phyloP scores from a whole-genome alignment of 2,329 filamentous ascomycete species.

The Xylariaceae sp. region DNA sequence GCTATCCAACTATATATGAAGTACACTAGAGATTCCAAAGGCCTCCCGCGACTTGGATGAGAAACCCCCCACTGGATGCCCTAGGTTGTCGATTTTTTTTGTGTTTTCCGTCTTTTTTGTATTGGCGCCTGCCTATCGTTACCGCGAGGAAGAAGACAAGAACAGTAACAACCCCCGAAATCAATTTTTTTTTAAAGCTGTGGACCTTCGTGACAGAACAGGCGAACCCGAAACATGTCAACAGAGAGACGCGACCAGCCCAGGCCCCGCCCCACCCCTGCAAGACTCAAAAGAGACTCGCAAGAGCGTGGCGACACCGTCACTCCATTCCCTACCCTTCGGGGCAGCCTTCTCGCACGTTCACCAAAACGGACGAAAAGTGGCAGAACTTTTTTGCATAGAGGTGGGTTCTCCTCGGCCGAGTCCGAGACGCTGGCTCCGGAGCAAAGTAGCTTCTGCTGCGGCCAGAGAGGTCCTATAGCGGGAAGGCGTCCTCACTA shows the following conservation, averaged over 20 bases:
- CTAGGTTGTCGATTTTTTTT: constrained; percentile 26
- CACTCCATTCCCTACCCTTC: constrained; percentile 28
- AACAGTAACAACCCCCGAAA: constrained; percentile 17
- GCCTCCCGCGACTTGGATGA: constrained; percentile 28
- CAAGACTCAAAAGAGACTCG: background rate
- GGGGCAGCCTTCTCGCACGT: constrained; percentile 17
- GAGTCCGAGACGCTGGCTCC: constrained; percentile 53
- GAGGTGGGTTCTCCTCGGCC: constrained; percentile 42
- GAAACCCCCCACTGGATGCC: constrained; percentile 32
- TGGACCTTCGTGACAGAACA: constrained; percentile 34
- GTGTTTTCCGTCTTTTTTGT: background rate
- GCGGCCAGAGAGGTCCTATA: constrained; percentile 17
- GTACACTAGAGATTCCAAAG: constrained; percentile 26
- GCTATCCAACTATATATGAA: constrained; percentile 27
- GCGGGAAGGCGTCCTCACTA: constrained; percentile 7
- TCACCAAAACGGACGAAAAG: constrained; percentile 13
- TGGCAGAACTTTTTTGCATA: constrained; percentile 27
- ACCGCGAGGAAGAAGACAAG: constrained; percentile 7
- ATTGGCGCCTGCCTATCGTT: constrained; percentile 11
- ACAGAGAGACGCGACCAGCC: constrained; percentile 48
- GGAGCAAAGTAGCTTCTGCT: constrained; percentile 48
- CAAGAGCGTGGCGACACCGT: constrained; percentile 20
- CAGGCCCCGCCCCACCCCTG: constrained; percentile 29
- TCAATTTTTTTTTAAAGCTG: constrained; percentile 27
- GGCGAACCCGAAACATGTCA: constrained; percentile 26